Percentiles rank a stretch among this genome's conserved stretches.
These are phyloP conservation scores for Dichomitus squalens DNA, from an alignment of 1,284 basidiomycete genomes.

Conservation along the genomic window DNA sequence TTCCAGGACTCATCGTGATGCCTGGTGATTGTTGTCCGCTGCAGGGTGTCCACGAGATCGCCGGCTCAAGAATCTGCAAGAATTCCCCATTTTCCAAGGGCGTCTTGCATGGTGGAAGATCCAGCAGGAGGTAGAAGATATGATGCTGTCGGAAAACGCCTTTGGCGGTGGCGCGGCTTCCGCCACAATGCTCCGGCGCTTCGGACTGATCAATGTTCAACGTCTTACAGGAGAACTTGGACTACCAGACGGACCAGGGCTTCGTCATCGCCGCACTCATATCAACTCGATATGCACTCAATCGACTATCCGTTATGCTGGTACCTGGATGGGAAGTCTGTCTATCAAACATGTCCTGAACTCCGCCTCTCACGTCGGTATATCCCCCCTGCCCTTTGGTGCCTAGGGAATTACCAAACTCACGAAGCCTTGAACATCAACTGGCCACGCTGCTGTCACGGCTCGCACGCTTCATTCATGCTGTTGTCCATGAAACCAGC, in stretches of 20 bases:
- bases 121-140: not conserved
- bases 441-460: no score
- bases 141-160: not conserved
- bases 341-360: not conserved
- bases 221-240: no score
- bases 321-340: not conserved
- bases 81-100: not conserved
- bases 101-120: not conserved
- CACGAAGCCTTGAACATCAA: no score
- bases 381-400: not conserved
- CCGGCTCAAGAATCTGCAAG: not conserved
- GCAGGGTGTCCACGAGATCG: not conserved
- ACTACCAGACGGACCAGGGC: not conserved
- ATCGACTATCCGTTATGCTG: constrained; percentile 3
- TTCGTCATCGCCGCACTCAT: not conserved
- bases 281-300: not conserved
- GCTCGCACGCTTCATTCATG: not conserved
- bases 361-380: not conserved
- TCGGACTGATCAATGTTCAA: not conserved
- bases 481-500: not conserved
- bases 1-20: not conserved
- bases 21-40: not conserved
- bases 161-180: not conserved
- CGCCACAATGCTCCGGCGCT: constrained; percentile 3
- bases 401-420: not conserved